Percentiles rank a stretch among this genome's conserved stretches.
Evolutionary conservation across 306 rosid species (phyloP).

Genomic region (Arachis hypogaea): DNA sequence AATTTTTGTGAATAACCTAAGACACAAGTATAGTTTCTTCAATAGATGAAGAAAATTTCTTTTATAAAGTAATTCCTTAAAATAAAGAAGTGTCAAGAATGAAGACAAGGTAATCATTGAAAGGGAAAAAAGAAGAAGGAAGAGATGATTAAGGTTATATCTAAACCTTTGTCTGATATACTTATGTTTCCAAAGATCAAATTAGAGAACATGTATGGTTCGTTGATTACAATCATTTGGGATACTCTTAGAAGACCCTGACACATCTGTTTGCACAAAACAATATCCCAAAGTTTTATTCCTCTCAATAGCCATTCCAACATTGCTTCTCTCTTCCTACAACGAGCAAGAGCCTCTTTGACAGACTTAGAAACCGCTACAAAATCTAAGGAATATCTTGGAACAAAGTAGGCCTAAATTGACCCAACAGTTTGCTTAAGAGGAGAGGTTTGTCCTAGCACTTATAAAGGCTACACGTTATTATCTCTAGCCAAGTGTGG

Average conservation of each 20-base stretch:
- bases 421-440: background rate
- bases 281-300: background rate
- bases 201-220: conserved; percentile 4
- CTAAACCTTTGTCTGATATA: conserved; percentile 4
- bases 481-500: background rate
- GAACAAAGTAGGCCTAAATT: background rate
- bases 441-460: background rate
- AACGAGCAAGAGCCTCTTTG: background rate
- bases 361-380: background rate
- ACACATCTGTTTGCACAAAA: background rate
- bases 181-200: background rate
- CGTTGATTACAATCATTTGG: background rate
- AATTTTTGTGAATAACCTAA: background rate
- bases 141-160: background rate
- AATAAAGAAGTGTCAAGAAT: background rate
- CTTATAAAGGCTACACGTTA: no score
- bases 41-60: background rate
- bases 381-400: background rate
- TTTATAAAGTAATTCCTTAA: background rate
- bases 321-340: background rate
- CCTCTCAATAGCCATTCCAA: background rate
- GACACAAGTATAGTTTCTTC: background rate
- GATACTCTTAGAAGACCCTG: background rate
- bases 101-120: background rate
- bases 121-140: no score